A percentile compares a stretch with the other conserved stretches of the same genome.
These are phyloP conservation scores for Leavenworthia alabamica DNA, from an alignment of 345 rosid species.

Conservation along the genomic window DNA sequence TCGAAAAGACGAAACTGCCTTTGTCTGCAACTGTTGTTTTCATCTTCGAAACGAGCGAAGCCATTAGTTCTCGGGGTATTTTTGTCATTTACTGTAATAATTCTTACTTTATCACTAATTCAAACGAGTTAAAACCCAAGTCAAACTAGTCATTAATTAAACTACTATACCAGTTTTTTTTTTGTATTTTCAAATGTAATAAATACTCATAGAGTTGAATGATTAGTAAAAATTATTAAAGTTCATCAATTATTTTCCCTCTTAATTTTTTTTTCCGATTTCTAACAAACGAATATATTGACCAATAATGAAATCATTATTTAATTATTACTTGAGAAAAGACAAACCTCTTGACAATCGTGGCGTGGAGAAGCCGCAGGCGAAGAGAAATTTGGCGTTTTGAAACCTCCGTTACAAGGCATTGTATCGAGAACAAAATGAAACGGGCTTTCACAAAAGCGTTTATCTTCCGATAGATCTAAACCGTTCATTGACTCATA, in stretches of 20 bases:
- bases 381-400: conserved; percentile 63
- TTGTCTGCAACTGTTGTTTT: neutral
- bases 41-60: conserved; percentile 2
- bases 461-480: conserved; percentile 30
- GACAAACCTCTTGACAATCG: conserved; percentile 27
- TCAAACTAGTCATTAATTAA: conserved; percentile 6
- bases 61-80: neutral
- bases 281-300: too few species aligned
- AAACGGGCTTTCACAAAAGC: conserved; percentile 64
- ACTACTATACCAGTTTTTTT: neutral
- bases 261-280: too few species aligned
- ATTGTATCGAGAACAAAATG: conserved; percentile 50
- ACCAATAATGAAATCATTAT: conserved; percentile 18
- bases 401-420: conserved; percentile 43
- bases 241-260: neutral
- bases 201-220: neutral
- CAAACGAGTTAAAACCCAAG: conserved; percentile 9
- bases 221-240: neutral
- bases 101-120: conserved; percentile 15
- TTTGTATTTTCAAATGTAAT: neutral
- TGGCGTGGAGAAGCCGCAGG: conserved; percentile 60
- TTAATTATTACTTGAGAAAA: neutral
- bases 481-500: conserved; percentile 10
- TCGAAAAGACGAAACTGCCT: conserved; percentile 15
- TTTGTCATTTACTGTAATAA: neutral